Evolutionary conservation across 257 asterid species (phyloP), one percentile per base, ranked within the genome.

Genomic region (Mitragyna speciosa): DNA sequence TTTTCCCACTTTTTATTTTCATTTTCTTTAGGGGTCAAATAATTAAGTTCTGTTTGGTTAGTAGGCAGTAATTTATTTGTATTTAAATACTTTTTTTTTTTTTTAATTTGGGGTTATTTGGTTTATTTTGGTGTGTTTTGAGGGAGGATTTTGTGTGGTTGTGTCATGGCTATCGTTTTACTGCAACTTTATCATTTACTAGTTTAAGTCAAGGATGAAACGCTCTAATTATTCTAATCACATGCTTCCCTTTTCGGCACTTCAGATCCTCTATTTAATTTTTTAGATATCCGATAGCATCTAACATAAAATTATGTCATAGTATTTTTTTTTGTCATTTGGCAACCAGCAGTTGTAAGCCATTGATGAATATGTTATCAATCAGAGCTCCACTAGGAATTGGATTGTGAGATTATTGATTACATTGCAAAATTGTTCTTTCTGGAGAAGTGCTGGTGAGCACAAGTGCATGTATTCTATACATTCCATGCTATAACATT

Each of bases 31-130:
- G 45, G 70, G 71, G 76, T 48, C 20, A 65, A 73, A 80, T 80
- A 73, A 80, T 73, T 80, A 61, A 66, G 79, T 69, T 51, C 83
- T 65, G 64, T 36, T 49, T n/a, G 75, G 70, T 28, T 64, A 39
- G 36, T 52, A 7, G 30, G 41, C 68, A 52, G 79, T 80, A 73
- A 70, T 28, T 45, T 45, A 73, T 80, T 12, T 80, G 79, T 80
- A 73, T 33, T 73, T 36, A 80, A 24, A 12, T 64, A 24, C 33
- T 43, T 51, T 68, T 43, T 8, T 48, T 26, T n/a, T 41, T 22
- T 12, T 22, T 12, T 65, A 5, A 16, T 47, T 63, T 63, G 39
- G 47, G 82, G 61, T 26, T 33, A 4, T 19, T 59, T 61, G 48
- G 12, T 69, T 31, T 70, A 9, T n/a, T 28, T 78, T 16, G 31